Base-by-base conservation (phyloP, 2,329 filamentous ascomycete genomes). In the Ambrosiella cleistominuta region DNA sequence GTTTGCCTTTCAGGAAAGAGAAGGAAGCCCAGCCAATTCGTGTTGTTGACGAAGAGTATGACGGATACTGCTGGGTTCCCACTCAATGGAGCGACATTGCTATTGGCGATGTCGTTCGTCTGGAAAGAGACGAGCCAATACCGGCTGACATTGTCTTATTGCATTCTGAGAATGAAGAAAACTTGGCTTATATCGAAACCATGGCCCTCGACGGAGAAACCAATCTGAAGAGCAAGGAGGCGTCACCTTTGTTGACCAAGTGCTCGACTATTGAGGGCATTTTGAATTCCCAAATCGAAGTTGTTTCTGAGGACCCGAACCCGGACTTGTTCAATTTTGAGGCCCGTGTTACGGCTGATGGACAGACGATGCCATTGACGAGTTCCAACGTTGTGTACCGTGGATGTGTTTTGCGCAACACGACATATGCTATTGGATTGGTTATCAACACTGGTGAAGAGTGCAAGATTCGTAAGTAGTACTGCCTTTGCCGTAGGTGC, bases 361-460 rank as follows among this genome's bases (percentile, higher is more conserved):
- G 69, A 2, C 76, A 81, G 64, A 80, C 76, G 40, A 72, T 68
- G 2, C 88, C 90, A 0, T 71, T 96, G 63, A 94, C 88, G 0
- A 80, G 87, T 45, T 85, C 81, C 59, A 86, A 95, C 64, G 81
- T 96, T 56, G 74, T 95, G 5, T 95, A 94, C 68, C 83, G 90
- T 53, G 90, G 90, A 45, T 93, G 88, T 64, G 79, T 90, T 3
- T 68, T 96, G 58, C 79, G 90, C 56, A 96, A 96, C 66, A 95
- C 89, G 0, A 74, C 75, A 4, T 75, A 76, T 61, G 84, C 82
- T 3, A 73, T 88, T 52, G 89, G 88, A 1, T 62, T 95, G 65
- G 86, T 95, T 38, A 83, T 95, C 63, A 95, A 96, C 69, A 89
- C 86, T 0, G 87, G 87, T 39, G 87, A 94, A 67, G 88, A 95